Evolutionary conservation across 345 rosid species (phyloP), one percentile per base, ranked within the genome.

Genomic region (Brassica nigra): DNA sequence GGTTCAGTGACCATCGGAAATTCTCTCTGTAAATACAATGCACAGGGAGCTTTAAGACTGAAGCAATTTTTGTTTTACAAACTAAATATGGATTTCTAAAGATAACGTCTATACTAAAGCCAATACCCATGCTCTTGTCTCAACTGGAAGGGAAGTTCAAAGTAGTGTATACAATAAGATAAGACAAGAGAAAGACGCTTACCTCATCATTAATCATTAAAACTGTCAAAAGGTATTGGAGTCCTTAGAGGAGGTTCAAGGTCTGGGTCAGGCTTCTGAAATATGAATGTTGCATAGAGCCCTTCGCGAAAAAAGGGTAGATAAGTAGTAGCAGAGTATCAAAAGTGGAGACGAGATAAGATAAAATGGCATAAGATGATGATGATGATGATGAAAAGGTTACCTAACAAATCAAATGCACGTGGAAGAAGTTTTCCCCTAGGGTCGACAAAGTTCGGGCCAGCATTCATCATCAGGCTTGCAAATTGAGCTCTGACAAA

Each of bases 241-340:
- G 93, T 91, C 30, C 83, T 68, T 29, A 95, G 84, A 44, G 99
- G 99, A 20, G 93, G 99, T 5, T 59, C 90, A 76, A 90, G 84
- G 81, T 95, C 99, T 37, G 97, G 99, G 84, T 95, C 91, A 2
- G 97, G 99, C 88, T 93, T 95, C 71, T 90, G 96, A 81, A 95
- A 90, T 86, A 91, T 91, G 72, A 93, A 90, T 52, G 96, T 91
- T 4, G 96, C 81, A 78, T 90, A 93, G 20, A 95, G 89, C 78
- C 99, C 99, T 95, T 86, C 59, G 3, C 16, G 27, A 23, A 72
- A 57, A 61, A 29, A 62, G 12, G 18, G 27, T 42, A 59, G 11
- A 62, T 39, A 69, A 79, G 52, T 39, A 74, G 57, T 68, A 66
- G 12, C 9, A 11, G 30, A 68, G 30, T 70, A 57, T 6, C 42